Conservation (phyloP, 768 basidiomycete genomes). For the Guyanaporus albipodus region DNA sequence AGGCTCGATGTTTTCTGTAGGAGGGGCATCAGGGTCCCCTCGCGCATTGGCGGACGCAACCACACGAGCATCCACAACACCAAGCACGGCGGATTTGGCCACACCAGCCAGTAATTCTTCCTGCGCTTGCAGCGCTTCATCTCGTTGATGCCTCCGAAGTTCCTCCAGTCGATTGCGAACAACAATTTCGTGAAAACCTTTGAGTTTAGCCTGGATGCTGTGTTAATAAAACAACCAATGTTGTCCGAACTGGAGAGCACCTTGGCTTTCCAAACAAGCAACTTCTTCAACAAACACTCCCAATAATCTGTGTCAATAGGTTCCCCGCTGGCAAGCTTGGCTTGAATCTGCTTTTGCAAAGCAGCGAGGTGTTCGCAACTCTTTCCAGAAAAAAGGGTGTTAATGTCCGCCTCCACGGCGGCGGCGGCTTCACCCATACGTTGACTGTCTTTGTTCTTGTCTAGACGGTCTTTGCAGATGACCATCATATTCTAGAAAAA, state of each 20-base stretch:
- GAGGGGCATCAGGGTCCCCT: conserved; percentile 34
- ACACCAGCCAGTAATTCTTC: conserved; percentile 85
- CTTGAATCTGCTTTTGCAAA: conserved; percentile 83
- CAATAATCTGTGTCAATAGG: conserved; percentile 98
- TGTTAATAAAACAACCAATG: conserved; percentile 1
- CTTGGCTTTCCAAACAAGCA: conserved; percentile 97
- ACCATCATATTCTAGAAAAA: conserved; percentile 87
- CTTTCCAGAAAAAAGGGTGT: conserved; percentile 77
- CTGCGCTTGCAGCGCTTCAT: conserved; percentile 92
- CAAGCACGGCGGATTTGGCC: conserved; percentile 52
- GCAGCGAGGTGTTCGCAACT: conserved; percentile 77
- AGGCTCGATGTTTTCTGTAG: conserved; percentile 64
- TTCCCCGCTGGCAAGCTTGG: conserved; percentile 86
- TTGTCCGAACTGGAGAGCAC: conserved; percentile 36
- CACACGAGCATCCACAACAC: conserved; percentile 36
- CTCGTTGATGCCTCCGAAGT: conserved; percentile 90
- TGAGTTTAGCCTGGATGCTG: conserved; percentile 72
- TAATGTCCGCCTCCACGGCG: conserved; percentile 82
- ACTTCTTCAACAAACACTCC: conserved; percentile 87
- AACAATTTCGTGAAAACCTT: conserved; percentile 91
- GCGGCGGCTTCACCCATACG: conserved; percentile 67
- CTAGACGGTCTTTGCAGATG: conserved; percentile 87
- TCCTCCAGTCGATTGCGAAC: conserved; percentile 95
- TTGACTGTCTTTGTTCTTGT: conserved; percentile 61
- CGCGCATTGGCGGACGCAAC: conserved; percentile 31